phyloP scores from a whole-genome alignment of 2,329 filamentous ascomycete species.

The Alternaria gansuensis region DNA sequence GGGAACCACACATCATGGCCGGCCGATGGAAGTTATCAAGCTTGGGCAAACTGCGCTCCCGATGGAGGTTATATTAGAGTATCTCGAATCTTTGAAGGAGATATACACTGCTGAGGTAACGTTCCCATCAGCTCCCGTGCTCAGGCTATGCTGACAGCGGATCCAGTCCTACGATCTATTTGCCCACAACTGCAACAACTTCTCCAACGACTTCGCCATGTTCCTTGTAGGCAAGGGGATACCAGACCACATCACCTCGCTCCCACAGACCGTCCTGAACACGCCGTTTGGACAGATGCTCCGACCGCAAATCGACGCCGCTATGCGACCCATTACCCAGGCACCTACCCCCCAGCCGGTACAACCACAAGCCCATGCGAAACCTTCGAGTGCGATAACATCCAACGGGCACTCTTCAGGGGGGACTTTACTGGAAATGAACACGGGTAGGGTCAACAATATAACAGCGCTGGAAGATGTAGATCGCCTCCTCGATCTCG shows the following conservation, averaged over 20 bases:
- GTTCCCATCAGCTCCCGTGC: neutral
- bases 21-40: constrained; percentile 76
- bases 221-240: constrained; percentile 91
- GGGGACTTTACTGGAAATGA: constrained; percentile 30
- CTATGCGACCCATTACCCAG: constrained; percentile 70
- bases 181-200: constrained; percentile 96
- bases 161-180: constrained; percentile 56
- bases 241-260: constrained; percentile 82
- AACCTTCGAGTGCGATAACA: constrained; percentile 16
- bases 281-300: constrained; percentile 91
- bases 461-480: constrained; percentile 68
- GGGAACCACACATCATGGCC: constrained; percentile 85
- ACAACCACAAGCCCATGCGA: constrained; percentile 23
- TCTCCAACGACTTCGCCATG: constrained; percentile 89
- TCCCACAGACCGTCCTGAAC: constrained; percentile 84
- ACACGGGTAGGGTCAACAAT: constrained; percentile 65
- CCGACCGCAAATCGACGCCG: constrained; percentile 74
- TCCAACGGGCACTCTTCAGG: constrained; percentile 22
- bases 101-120: constrained; percentile 81
- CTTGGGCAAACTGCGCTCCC: constrained; percentile 82
- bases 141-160: constrained; percentile 32
- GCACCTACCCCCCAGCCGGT: constrained; percentile 58
- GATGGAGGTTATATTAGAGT: constrained; percentile 83
- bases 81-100: constrained; percentile 80
- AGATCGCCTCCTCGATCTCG: constrained; percentile 66